Conservation (phyloP, 768 basidiomycete genomes). For the Tricholoma terreum region DNA sequence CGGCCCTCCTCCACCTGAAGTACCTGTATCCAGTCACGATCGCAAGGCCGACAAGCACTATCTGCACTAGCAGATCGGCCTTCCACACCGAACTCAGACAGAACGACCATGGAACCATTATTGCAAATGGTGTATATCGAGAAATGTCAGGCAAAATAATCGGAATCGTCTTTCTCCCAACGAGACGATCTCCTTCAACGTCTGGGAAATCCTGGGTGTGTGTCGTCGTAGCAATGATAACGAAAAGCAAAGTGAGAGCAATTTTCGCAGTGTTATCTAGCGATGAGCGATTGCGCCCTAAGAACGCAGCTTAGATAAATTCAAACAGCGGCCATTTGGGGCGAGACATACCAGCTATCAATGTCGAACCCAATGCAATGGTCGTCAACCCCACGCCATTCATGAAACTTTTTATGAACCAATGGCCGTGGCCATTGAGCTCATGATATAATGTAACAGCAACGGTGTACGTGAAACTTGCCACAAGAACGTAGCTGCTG, state of each 20-base stretch:
- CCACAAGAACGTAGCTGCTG: constrained; percentile 26
- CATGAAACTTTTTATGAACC: constrained; percentile 35
- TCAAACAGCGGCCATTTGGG: too few relatives aligned
- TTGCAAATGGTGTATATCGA: background rate
- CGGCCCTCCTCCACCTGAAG: background rate
- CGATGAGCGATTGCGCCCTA: background rate
- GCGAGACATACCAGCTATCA: constrained; percentile 30
- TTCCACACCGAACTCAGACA: constrained; percentile 1
- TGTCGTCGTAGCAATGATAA: constrained; percentile 37
- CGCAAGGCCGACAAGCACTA: background rate
- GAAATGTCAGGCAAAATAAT: background rate
- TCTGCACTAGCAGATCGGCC: background rate
- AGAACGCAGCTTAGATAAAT: background rate
- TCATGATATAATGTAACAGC: constrained; percentile 39
- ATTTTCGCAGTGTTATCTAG: constrained; percentile 3
- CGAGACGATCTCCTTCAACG: constrained; percentile 30
- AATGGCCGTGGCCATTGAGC: constrained; percentile 32
- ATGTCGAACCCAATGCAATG: constrained; percentile 35
- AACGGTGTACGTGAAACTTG: constrained; percentile 32
- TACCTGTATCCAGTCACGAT: background rate
- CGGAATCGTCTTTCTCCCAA: background rate
- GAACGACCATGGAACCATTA: constrained; percentile 1
- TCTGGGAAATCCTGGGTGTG: constrained; percentile 45
- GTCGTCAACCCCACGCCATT: constrained; percentile 38
- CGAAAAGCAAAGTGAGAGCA: constrained; percentile 22